phyloP scores from a whole-genome alignment of 768 basidiomycete genomes.

The Melanogaster broomeanus region DNA sequence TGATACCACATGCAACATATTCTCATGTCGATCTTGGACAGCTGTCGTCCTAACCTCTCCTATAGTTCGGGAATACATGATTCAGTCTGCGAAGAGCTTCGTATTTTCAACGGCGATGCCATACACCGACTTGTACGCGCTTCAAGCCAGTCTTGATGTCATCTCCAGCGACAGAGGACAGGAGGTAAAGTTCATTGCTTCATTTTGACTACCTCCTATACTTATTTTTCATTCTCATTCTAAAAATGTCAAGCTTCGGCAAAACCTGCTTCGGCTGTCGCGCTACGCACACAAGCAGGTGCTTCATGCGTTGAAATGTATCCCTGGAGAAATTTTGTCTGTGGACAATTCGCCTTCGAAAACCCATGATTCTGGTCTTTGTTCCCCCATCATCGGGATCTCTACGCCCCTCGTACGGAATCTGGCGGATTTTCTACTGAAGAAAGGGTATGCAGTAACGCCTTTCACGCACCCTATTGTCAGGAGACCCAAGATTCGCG shows the following conservation, averaged over 20 bases:
- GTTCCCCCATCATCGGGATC: slow-evolving; percentile 22
- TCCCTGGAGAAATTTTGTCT: slow-evolving; percentile 7
- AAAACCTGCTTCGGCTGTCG: slow-evolving; percentile 6
- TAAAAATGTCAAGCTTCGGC: slow-evolving; percentile 13
- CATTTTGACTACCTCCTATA: not conserved
- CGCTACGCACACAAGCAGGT: too few species aligned
- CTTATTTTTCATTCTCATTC: not conserved
- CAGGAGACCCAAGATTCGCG: slow-evolving; percentile 14
- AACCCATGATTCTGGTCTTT: not conserved
- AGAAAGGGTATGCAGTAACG: slow-evolving; percentile 13
- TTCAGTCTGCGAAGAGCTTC: slow-evolving; percentile 20
- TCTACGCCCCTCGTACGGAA: slow-evolving; percentile 8
- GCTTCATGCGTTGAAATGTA: not conserved
- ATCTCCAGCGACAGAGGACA: slow-evolving; percentile 13
- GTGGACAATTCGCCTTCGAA: not conserved
- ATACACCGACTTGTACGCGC: too few species aligned
- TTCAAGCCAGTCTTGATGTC: slow-evolving; percentile 44
- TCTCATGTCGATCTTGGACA: too few species aligned
- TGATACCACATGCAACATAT: too few species aligned
- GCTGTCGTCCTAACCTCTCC: slow-evolving; percentile 21
- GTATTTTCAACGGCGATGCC: slow-evolving; percentile 23
- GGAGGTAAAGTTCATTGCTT: too few species aligned
- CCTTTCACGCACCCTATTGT: slow-evolving; percentile 14
- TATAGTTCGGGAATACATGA: slow-evolving; percentile 16
- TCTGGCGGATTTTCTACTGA: slow-evolving; percentile 11